These are phyloP conservation scores for Hirsutella minnesotensis DNA, from an alignment of 2,329 filamentous ascomycete species.

Conservation along the genomic window DNA sequence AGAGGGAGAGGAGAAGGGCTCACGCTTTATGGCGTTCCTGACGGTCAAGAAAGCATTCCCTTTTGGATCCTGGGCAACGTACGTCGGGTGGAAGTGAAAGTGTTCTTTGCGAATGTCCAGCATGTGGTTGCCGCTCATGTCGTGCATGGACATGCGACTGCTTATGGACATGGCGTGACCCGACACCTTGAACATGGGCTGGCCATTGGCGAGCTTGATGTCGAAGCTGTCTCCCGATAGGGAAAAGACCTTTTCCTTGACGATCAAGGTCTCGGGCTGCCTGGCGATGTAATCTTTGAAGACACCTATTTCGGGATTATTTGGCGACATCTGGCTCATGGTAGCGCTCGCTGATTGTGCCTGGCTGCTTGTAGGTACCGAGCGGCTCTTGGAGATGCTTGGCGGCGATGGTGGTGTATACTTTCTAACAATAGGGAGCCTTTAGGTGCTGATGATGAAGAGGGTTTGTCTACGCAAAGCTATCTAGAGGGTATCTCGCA, in stretches of 20 bases:
- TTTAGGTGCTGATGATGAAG: too few species aligned
- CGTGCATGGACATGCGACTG: slow-evolving; percentile 42
- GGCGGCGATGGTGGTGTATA: too few species aligned
- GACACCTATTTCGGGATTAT: slow-evolving; percentile 26
- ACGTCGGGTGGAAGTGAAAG: slow-evolving; percentile 38
- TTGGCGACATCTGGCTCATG: too few species aligned
- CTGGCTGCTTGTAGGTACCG: too few species aligned
- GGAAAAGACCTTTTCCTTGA: slow-evolving; percentile 51
- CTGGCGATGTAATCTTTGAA: slow-evolving; percentile 25
- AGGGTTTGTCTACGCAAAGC: too few species aligned
- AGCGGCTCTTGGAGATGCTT: too few species aligned
- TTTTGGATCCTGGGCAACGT: slow-evolving; percentile 31
- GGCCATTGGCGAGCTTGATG: slow-evolving; percentile 42
- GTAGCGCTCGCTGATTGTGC: too few species aligned
- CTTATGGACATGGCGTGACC: slow-evolving; percentile 41
- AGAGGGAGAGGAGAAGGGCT: neutral
- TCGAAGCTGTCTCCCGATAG: slow-evolving; percentile 53
- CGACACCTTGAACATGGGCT: slow-evolving; percentile 42
- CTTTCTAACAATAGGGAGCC: too few species aligned
- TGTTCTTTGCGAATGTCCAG: slow-evolving; percentile 47
- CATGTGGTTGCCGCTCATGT: slow-evolving; percentile 39
- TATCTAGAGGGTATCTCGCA: too few species aligned
- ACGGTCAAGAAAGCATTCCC: slow-evolving; percentile 14
- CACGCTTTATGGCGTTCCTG: neutral
- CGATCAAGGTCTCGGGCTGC: slow-evolving; percentile 35